A percentile compares a stretch with the other conserved stretches of the same genome.
Conservation (phyloP, 148 eudicot genomes). For the Linanthus parryae region DNA sequence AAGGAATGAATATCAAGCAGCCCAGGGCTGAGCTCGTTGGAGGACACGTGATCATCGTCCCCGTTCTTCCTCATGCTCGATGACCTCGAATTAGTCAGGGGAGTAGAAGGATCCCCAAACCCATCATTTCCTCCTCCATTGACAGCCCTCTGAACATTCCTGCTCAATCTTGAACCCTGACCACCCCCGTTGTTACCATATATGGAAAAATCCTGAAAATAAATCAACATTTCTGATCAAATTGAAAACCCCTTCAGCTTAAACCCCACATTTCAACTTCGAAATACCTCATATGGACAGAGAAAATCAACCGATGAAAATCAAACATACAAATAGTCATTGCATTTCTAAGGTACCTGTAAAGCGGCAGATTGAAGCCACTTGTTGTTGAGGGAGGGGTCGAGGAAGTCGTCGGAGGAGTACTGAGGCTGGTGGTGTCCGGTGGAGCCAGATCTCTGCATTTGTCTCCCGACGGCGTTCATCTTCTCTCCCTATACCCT, state of each 20-base stretch:
- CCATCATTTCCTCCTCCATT: slow-evolving; percentile 28
- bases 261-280: not conserved
- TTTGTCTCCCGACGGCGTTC: no score
- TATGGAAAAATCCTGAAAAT: slow-evolving; percentile 28
- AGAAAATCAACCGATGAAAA: not conserved
- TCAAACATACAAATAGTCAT: not conserved
- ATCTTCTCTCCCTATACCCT: no score
- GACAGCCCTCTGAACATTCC: slow-evolving; percentile 31
- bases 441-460: slow-evolving; percentile 44
- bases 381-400: slow-evolving; percentile 34
- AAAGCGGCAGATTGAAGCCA: slow-evolving; percentile 55
- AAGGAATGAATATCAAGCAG: slow-evolving; percentile 60
- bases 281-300: not conserved
- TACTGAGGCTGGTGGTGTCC: slow-evolving; percentile 26
- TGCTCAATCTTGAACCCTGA: slow-evolving; percentile 30
- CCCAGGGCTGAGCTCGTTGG: slow-evolving; percentile 54
- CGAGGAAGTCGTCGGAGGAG: slow-evolving; percentile 40
- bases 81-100: slow-evolving; percentile 22
- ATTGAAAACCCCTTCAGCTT: not conserved
- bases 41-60: slow-evolving; percentile 21
- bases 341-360: slow-evolving; percentile 12
- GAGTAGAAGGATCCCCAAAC: slow-evolving; percentile 33
- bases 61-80: slow-evolving; percentile 31
- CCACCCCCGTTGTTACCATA: slow-evolving; percentile 30
- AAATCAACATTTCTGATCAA: not conserved